phyloP scores from a whole-genome alignment of 2,329 filamentous ascomycete genomes.

The Apiospora arundinis region DNA sequence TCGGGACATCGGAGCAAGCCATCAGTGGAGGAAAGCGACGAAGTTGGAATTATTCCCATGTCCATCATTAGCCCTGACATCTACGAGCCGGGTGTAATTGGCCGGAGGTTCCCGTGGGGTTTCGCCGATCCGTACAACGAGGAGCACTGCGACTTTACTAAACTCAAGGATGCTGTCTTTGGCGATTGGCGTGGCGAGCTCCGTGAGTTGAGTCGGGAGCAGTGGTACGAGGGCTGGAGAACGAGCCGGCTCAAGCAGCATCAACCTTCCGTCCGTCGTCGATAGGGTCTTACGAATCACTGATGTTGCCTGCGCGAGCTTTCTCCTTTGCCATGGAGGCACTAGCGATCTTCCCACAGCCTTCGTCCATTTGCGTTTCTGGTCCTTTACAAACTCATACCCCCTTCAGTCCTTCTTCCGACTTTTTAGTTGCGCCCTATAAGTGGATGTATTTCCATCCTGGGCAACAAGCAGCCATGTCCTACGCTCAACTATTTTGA shows the following conservation, averaged over 20 bases:
- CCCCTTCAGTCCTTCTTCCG: conserved; percentile 29
- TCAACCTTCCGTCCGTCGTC: conserved; percentile 45
- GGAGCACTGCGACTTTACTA: conserved; percentile 91
- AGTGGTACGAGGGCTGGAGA: conserved; percentile 97
- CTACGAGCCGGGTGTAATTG: conserved; percentile 80
- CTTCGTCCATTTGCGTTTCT: conserved; percentile 26
- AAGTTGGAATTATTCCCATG: conserved; percentile 76
- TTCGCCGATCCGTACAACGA: conserved; percentile 93
- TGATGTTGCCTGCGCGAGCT: background rate
- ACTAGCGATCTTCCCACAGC: conserved; percentile 30
- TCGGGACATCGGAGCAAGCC: conserved; percentile 54
- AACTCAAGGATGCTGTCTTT: conserved; percentile 91
- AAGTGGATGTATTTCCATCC: background rate
- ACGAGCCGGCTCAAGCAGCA: conserved; percentile 70
- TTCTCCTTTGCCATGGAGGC: background rate
- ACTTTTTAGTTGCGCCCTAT: conserved; percentile 27
- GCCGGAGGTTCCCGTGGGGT: conserved; percentile 94
- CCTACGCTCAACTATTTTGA: background rate
- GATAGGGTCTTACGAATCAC: conserved; percentile 36
- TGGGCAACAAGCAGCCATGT: background rate
- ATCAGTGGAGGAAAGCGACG: conserved; percentile 51
- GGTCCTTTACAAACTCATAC: conserved; percentile 34
- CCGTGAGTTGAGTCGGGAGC: conserved; percentile 85
- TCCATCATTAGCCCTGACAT: conserved; percentile 94
- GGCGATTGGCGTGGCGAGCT: conserved; percentile 91